Base-by-base conservation (phyloP, 1,284 basidiomycete species). In the Fistulina hepatica region DNA sequence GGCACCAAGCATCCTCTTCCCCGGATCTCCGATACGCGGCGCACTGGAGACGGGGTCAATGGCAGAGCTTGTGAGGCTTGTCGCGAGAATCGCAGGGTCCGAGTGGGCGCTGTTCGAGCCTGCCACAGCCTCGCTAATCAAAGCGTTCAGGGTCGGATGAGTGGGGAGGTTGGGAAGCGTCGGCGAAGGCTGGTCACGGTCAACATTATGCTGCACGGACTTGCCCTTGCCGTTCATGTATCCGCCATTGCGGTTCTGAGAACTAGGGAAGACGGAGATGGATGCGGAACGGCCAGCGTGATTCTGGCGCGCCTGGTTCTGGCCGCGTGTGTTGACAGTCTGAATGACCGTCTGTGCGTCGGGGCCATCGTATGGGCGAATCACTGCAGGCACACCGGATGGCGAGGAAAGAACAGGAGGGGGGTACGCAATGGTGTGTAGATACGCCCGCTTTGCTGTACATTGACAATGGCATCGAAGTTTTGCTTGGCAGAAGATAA, bases 281-380 rank as follows among this genome's bases (percentile, higher is more conserved):
- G 79, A 82, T 35, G 73, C 71, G 21, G 80, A 69, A 39, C 82
- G 78, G 44, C 67, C 69, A 53, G 70, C 76, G 58, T 83, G 78
- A 15, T 75, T 71, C 48, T 81, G 76, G 15, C 75, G 74, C 8
- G 68, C 64, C 54, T 64, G 70, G 59, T 81, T 77, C 48, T 75
- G 75, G 23, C 69, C 67, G 42, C 81, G 73, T 31, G 79, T 54
- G 54, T 90, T 85, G 44, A 97, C 88, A 35, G 76, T 84, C 47
- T 86, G 78, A 47, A 98, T 93, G 62, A 98, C 84, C 39, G 62
- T 64, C 50, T 91, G 82, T 5, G 91, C 91, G 57, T 98, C 94
- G 40, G 91, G 76, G 2, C 90, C 89, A 57, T 94, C 92, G 61
- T 97, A 98, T 0, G 94, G 91, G 48, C 75, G 73, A 57, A 98